Base-by-base conservation (phyloP, 2,329 filamentous ascomycete species). In the Teratosphaeria gauchensis region DNA sequence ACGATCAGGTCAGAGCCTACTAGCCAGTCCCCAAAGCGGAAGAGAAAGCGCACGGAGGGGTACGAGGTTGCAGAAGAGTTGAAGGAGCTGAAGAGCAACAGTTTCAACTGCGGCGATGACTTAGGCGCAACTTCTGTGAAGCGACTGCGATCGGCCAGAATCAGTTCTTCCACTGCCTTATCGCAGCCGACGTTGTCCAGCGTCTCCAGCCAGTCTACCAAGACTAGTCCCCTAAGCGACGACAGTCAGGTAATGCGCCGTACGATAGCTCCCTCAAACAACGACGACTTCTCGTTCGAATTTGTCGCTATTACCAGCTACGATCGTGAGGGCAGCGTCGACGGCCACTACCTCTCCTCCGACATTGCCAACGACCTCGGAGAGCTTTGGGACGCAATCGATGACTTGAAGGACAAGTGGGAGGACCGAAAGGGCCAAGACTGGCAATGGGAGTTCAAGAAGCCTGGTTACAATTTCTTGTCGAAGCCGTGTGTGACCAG, bases 401-500 rank as follows among this genome's bases (percentile, higher is more conserved):
- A 59, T 16, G 51, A 56, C 16, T 54, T 63, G 9, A 42, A 57
- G 12, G 61, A 65, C 12, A 9, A 46, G 3, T 69, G 67, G 67
- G 65, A 66, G 54, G 58, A 61, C 30, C 32, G 38, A 0, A 62
- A 60, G 28, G 67, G 65, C n/a, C 56, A 61, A 16, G 55, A 59
- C 9, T 68, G 66, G 67, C 32, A 51, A 4, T 61, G 62, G 53
- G 64, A 67, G 9, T 62, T 68, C 42, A 55, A 64, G 57, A 62
- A 61, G 33, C 63, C 33, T 46, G 56, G 35, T 55, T 59, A 35
- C 16, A 53, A 33, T 19, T 53, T n/a, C 11, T 24, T n/a, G 9
- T 54, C 53, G 14, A 38, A 53, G 5, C 56, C 55, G 21, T 68
- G 67, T 56, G 58, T 68, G 7, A 62, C 64, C 12, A 65, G 59